Evolutionary conservation across 2,329 filamentous ascomycete genomes (phyloP).

Genomic region (Stenocarpella maydis): DNA sequence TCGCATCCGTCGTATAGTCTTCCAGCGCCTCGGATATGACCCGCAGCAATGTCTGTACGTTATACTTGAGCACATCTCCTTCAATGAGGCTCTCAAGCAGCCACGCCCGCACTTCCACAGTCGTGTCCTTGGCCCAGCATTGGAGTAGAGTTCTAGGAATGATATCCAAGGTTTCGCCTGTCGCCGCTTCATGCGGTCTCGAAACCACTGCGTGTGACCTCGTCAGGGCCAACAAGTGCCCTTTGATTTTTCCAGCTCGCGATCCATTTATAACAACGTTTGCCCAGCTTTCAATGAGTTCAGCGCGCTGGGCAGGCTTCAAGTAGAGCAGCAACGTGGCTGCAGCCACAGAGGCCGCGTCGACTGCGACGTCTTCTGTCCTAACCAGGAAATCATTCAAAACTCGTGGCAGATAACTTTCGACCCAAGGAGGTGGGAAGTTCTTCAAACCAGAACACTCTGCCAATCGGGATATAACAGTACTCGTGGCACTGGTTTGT

Average conservation of each 20-base stretch:
- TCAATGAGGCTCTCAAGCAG: slow-evolving; percentile 63
- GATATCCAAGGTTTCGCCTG: slow-evolving; percentile 38
- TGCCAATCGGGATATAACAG: slow-evolving; percentile 5
- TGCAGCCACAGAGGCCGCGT: slow-evolving; percentile 59
- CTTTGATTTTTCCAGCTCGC: slow-evolving; percentile 52
- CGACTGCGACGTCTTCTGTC: slow-evolving; percentile 59
- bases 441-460: not conserved
- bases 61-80: slow-evolving; percentile 54
- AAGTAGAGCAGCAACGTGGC: slow-evolving; percentile 59
- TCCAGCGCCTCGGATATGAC: slow-evolving; percentile 70
- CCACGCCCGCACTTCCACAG: slow-evolving; percentile 62
- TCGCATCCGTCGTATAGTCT: slow-evolving; percentile 89
- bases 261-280: slow-evolving; percentile 47
- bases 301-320: slow-evolving; percentile 44
- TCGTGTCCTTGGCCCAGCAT: slow-evolving; percentile 60
- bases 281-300: slow-evolving; percentile 57
- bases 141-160: slow-evolving; percentile 56
- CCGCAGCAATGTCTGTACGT: slow-evolving; percentile 51
- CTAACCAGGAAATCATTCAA: slow-evolving; percentile 57
- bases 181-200: slow-evolving; percentile 36
- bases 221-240: slow-evolving; percentile 62
- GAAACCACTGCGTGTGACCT: slow-evolving; percentile 55
- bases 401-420: slow-evolving; percentile 42
- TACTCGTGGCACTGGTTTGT: not conserved
- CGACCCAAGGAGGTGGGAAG: slow-evolving; percentile 1